Conservation (phyloP, 306 rosid genomes). For the Acmispon strigosus region DNA sequence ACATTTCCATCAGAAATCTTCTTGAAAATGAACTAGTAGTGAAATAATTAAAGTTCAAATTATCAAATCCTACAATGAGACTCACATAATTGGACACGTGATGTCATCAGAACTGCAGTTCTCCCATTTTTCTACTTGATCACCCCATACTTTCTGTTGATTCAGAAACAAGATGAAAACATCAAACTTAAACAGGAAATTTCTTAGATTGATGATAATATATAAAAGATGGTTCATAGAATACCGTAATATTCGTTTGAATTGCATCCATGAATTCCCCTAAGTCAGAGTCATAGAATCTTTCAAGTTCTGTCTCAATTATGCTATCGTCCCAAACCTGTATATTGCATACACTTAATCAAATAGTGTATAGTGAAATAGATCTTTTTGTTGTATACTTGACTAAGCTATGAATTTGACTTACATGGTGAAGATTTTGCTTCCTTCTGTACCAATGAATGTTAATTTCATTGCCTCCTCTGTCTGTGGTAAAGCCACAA, state of each 20-base stretch:
- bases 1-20: background rate
- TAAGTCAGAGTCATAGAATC: constrained; percentile 42
- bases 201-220: background rate
- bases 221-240: background rate
- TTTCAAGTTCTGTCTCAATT: constrained; percentile 59
- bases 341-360: background rate
- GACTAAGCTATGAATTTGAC: background rate
- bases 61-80: background rate
- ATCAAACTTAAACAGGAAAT: background rate
- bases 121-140: constrained; percentile 64
- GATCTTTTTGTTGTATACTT: background rate
- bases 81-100: constrained; percentile 64
- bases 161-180: background rate
- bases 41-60: background rate
- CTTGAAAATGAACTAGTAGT: background rate
- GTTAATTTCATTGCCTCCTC: constrained; percentile 58
- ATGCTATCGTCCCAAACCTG: constrained; percentile 82
- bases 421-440: constrained; percentile 84
- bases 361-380: background rate
- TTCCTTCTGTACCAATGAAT: constrained; percentile 71
- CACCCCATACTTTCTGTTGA: constrained; percentile 61
- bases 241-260: constrained; percentile 65
- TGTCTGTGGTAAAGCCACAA: constrained; percentile 67
- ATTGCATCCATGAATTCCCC: constrained; percentile 40
- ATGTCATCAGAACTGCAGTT: constrained; percentile 36